A percentile compares a stretch with the other conserved stretches of the same genome.
phyloP scores from a whole-genome alignment of 352 stramenopile species.

The Globisporangium lucens region DNA sequence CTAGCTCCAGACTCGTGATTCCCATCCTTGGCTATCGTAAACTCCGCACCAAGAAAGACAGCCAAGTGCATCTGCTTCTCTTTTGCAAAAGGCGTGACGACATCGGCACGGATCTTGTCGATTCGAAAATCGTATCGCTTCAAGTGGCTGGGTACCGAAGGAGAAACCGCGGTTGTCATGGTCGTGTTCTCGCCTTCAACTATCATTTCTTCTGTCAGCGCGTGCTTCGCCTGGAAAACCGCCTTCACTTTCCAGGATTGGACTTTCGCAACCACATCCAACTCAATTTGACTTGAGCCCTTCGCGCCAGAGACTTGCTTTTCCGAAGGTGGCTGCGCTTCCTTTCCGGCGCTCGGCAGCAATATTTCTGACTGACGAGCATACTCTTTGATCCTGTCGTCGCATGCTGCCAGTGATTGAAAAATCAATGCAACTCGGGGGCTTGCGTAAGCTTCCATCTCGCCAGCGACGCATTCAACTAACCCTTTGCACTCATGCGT shows the following conservation, averaged over 20 bases:
- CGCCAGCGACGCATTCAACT: neutral
- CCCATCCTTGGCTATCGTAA: slow-evolving; percentile 11
- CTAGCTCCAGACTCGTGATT: neutral
- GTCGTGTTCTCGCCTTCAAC: slow-evolving; percentile 4
- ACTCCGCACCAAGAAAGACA: slow-evolving; percentile 15
- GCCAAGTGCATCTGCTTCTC: slow-evolving; percentile 7
- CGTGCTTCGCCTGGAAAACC: slow-evolving; percentile 2
- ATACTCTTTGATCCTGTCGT: slow-evolving; percentile 2
- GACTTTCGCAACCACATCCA: slow-evolving; percentile 4
- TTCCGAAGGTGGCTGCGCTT: neutral
- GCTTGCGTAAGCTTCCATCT: slow-evolving; percentile 8
- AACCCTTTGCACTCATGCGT: slow-evolving; percentile 2
- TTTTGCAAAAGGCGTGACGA: neutral
- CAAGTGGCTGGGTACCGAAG: neutral
- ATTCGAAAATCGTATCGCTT: slow-evolving; percentile 12
- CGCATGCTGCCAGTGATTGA: slow-evolving; percentile 9
- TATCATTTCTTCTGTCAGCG: slow-evolving; percentile 11
- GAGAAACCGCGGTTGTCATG: slow-evolving; percentile 1
- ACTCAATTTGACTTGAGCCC: neutral
- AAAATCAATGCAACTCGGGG: slow-evolving; percentile 10
- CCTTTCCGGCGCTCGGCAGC: neutral
- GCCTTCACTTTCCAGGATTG: slow-evolving; percentile 10
- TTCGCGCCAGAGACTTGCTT: neutral
- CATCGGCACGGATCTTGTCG: slow-evolving; percentile 7
- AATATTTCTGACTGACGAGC: neutral